A percentile compares a stretch with the other conserved stretches of the same genome.
phyloP scores from a whole-genome alignment of 2,329 filamentous ascomycete species.

The Colletotrichum sublineola region DNA sequence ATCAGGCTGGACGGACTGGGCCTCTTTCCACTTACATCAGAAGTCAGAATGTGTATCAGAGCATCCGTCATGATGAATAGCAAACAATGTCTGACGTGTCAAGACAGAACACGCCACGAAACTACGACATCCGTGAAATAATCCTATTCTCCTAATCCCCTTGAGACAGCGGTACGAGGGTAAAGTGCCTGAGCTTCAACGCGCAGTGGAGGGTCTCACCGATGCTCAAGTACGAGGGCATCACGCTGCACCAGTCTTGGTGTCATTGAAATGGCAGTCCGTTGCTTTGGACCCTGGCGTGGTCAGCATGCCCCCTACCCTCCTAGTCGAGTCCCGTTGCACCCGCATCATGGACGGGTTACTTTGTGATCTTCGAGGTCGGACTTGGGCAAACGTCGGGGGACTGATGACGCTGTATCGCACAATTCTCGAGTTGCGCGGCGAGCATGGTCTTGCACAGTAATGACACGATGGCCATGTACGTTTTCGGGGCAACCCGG shows the following conservation, averaged over 20 bases:
- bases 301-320: slow-evolving; percentile 9
- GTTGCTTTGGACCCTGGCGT: slow-evolving; percentile 26
- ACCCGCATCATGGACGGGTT: slow-evolving; percentile 24
- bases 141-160: slow-evolving; percentile 41
- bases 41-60: slow-evolving; percentile 22
- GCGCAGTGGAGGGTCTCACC: slow-evolving; percentile 8
- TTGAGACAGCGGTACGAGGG: slow-evolving; percentile 32
- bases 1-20: too few relatives aligned
- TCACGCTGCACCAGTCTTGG: not conserved
- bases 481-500: too few relatives aligned
- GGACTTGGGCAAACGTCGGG: slow-evolving; percentile 6
- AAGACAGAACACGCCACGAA: slow-evolving; percentile 7
- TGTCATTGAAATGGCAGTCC: not conserved
- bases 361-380: not conserved
- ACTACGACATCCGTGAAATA: slow-evolving; percentile 14
- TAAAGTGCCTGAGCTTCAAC: not conserved
- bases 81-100: slow-evolving; percentile 41
- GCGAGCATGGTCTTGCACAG: not conserved
- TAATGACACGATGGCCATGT: too few relatives aligned
- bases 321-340: slow-evolving; percentile 33
- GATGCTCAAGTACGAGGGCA: not conserved
- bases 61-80: slow-evolving; percentile 20
- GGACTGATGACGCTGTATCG: not conserved
- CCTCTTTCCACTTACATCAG: not conserved
- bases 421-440: not conserved